Base-by-base conservation (phyloP, 1,139 yeast species). In the Petasospora fabianii region DNA sequence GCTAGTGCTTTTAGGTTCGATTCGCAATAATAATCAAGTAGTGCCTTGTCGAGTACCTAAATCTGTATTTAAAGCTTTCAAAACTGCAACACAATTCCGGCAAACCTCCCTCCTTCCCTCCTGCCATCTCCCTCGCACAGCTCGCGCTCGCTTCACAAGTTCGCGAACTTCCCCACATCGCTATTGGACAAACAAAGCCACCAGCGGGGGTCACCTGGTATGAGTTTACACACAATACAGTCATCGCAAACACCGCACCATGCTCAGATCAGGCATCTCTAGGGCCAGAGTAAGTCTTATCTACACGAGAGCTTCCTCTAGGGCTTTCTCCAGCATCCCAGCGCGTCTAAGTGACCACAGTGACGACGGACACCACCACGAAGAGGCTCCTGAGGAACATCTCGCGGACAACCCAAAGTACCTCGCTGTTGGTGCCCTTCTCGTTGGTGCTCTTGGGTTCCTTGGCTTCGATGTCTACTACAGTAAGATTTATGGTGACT, bases 331-430 rank as follows among this genome's bases (percentile, higher is more conserved):
- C 4, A 13, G 30, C 30, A 35, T 37, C 6, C 9, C 26, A 11
- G 13, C 34, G 11, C 33, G 39, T 30, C 7, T 22, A 10, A 34
- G 35, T 21, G 35, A 27, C 34, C 37, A 37, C n/a, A 17, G 24
- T 21, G 13, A 20, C 26, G 30, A 31, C 20, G 36, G 24, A 3
- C 35, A 36, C 27, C 39, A 42, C 17, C 27, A 35, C 11, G 41
- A 42, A 11, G 44, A 44, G 12, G 24, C 34, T 8, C 45, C 45
- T 15, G 48, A 44, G 30, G 48, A 44, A 34, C 33, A 42, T 20
- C 38, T 44, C 8, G 39, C 39, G 2, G 39, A 42, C 34, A 44
- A 44, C 34, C 46, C 48, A 20, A 41, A 42, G 33, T 44, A 44
- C 35, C 10, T 44, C 18, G 38, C 38, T 4, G 38, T 42, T 17